A percentile compares a stretch with the other conserved stretches of the same genome.
Evolutionary conservation across 805 yeast genomes (phyloP).

Genomic region (Candida broadrunensis): DNA sequence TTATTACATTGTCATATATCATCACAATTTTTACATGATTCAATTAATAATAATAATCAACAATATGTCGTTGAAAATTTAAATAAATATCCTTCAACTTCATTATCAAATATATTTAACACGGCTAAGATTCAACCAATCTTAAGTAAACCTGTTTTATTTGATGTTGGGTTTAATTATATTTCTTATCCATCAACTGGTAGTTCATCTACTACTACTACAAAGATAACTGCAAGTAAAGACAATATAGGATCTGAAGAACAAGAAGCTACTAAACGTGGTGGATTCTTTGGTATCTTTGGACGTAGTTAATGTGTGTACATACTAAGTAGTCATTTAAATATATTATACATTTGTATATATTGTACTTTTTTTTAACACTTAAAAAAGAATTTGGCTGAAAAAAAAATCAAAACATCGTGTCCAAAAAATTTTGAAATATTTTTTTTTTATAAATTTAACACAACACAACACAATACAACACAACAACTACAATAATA

Average conservation of each 20-base stretch:
- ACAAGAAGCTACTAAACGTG: slow-evolving; percentile 33
- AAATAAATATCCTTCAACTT: slow-evolving; percentile 33
- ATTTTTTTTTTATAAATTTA: too few relatives aligned
- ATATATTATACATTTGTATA: too few relatives aligned
- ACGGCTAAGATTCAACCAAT: slow-evolving; percentile 49
- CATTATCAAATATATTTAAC: slow-evolving; percentile 18
- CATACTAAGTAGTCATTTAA: too few relatives aligned
- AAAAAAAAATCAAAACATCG: too few relatives aligned
- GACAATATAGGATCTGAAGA: slow-evolving; percentile 12
- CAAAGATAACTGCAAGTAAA: slow-evolving; percentile 10
- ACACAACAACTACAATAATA: too few relatives aligned
- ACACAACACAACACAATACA: too few relatives aligned
- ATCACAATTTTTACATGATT: slow-evolving; percentile 42
- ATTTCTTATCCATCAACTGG: slow-evolving; percentile 45
- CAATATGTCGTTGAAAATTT: slow-evolving; percentile 45
- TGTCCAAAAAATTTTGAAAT: too few relatives aligned
- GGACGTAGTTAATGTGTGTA: slow-evolving; percentile 39
- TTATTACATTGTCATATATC: slow-evolving; percentile 38
- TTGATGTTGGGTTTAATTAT: slow-evolving; percentile 86
- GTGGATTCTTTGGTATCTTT: slow-evolving; percentile 73
- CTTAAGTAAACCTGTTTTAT: slow-evolving; percentile 82
- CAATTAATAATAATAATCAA: slow-evolving; percentile 3
- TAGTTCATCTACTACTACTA: slow-evolving; percentile 6
- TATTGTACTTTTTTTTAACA: too few relatives aligned
- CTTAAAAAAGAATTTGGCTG: too few relatives aligned